Conservation (phyloP, 2,329 filamentous ascomycete species). For the Byssochlamys sp. region DNA sequence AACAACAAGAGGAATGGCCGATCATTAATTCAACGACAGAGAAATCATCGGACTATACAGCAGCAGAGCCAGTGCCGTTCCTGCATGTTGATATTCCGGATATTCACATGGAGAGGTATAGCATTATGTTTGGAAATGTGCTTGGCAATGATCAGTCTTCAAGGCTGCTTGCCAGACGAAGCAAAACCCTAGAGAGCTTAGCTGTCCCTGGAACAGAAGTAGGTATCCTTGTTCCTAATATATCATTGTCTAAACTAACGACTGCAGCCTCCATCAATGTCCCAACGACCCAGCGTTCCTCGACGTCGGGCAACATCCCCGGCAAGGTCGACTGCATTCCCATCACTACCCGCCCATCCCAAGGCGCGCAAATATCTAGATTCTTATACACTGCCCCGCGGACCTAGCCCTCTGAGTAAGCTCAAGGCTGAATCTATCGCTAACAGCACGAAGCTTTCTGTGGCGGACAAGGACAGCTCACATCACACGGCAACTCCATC, state of each 20-base stretch:
- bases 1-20: constrained; percentile 4
- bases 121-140: constrained; percentile 79
- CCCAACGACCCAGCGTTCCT: constrained; percentile 7
- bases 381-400: constrained; percentile 22
- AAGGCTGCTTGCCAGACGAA: constrained; percentile 24
- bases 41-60: neutral
- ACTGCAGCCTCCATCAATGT: constrained; percentile 7
- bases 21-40: neutral
- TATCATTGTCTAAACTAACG: neutral
- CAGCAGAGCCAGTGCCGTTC: constrained; percentile 25
- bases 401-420: constrained; percentile 16
- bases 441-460: neutral
- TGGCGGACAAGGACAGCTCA: neutral
- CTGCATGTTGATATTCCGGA: constrained; percentile 73
- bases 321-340: constrained; percentile 27
- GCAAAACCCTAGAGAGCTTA: constrained; percentile 38
- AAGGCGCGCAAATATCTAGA: constrained; percentile 8
- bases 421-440: constrained; percentile 11
- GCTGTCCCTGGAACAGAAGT: constrained; percentile 43
- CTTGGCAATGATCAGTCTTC: constrained; percentile 41
- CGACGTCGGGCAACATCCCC: constrained; percentile 30
- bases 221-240: constrained; percentile 10
- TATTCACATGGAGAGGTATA: constrained; percentile 76
- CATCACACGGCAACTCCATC: too few species aligned
- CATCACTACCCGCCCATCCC: constrained; percentile 8